Base-by-base conservation (phyloP, 176 grass and related monocot species). In the Carex cristatella region DNA sequence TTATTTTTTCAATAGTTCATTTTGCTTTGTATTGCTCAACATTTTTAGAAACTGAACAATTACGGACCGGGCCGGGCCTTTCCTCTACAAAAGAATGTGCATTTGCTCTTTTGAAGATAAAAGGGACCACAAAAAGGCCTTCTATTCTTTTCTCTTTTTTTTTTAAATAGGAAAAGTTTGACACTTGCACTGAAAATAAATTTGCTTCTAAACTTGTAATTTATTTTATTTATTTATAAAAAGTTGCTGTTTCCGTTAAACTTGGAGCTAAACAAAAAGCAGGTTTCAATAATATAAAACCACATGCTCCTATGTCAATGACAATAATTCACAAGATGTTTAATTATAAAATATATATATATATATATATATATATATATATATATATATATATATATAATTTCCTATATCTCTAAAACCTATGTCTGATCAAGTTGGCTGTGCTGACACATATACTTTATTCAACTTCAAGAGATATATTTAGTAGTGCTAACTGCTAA, bases 401-500 rank as follows among this genome's bases (percentile, higher is more conserved):
- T 70, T 57, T 56, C 3, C 64, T 19, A 81, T 81, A 44, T 64
- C 15, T 38, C 32, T 27, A 77, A 81, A 27, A 81, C 32, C 30
- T 19, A 61, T 80, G 78, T 60, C n/a, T 62, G 62, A 80, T 80
- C 74, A 79, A 9, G 27, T 38, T 80, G 53, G 30, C 31, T 42
- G 16, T 59, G 5, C 53, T 81, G 60, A 58, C 58, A 81, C 33
- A 62, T 35, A 23, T 64, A 81, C 57, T 81, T 62, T 81, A 81
- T 81, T 38, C 53, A 68, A 68, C 65, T 37, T 80, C 3, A 4
- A 16, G 62, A 37, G 2, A 38, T 69, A 38, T 38, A 38, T 38
- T 40, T 69, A 40, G 35, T 16, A 69, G 66, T 69, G 66, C 14
- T 69, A 69, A 38, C 33, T 35, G 66, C 14, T 69, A 69, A 38